Base-by-base conservation (phyloP, 768 basidiomycete species). In the Tremella mesenterica region DNA sequence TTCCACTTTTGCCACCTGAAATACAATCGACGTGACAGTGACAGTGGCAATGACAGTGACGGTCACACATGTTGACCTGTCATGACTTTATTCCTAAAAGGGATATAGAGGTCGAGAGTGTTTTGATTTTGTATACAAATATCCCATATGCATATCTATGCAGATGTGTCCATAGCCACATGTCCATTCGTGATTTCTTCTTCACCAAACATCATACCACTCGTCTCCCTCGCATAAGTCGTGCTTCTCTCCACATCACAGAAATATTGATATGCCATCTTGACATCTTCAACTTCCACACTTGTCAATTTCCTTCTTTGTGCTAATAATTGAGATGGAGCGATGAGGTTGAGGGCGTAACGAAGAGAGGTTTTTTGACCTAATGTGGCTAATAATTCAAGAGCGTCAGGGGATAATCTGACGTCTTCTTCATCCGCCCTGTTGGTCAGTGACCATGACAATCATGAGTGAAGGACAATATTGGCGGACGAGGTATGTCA, bases 351-450 rank as follows among this genome's bases (percentile, higher is more conserved):
- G 39, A 97, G 81, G 0, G 89, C 86, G 68, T 95, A 97, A 52
- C 93, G 85, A 34, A 97, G 78, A 0, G 91, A 95, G 5, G 93
- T 92, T 59, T 89, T 82, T 57, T 78, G 75, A 1, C 89, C 91
- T 82, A 99, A 93, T 1, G 83, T 80, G 2, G 89, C 86, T 29
- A 99, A 77, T n/a, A 91, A 84, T 28, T 79, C 79, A 36, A 81
- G 71, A 1, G 91, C 89, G 18, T 84, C 83, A 1, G 79, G 66
- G 1, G 84, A 79, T 25, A 99, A 78, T 27, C 82, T 81, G 13
- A 95, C 91, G 64, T 97, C 95, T 73, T 99, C 95, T 73, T 99
- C 95, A 75, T 91, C 84, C 61, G 87, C 88, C 52, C 87, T 89
- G 50, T 23, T 50, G 20, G 28, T n/a, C 21, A 31, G 43, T 18